Percentiles rank a stretch among this genome's conserved stretches.
phyloP scores from a whole-genome alignment of 78 protist species.

The Chrysochromulina parva region DNA sequence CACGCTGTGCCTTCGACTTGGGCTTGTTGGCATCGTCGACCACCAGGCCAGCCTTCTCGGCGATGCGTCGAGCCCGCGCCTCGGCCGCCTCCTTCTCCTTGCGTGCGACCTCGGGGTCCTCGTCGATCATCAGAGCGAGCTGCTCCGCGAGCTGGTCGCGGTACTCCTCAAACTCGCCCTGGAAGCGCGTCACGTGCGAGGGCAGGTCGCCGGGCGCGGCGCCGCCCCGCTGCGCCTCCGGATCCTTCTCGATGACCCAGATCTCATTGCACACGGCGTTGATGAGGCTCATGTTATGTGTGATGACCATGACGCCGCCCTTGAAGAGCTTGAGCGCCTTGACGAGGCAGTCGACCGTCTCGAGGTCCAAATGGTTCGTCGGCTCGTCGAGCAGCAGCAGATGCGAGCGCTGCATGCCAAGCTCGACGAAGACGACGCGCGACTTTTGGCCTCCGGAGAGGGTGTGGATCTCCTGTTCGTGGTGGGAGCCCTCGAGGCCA shows the following conservation, averaged over 20 bases:
- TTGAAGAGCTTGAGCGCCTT: slow-evolving; percentile 18
- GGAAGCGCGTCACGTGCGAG: neutral
- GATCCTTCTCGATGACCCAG: slow-evolving; percentile 50
- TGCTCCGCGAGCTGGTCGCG: neutral
- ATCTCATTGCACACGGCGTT: slow-evolving; percentile 30
- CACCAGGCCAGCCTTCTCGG: neutral
- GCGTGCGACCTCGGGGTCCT: neutral
- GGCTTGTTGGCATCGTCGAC: neutral
- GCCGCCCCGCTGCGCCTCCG: too few species aligned
- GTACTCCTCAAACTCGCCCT: slow-evolving; percentile 22
- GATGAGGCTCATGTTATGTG: slow-evolving; percentile 46
- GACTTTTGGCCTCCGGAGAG: slow-evolving; percentile 61
- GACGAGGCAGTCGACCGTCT: slow-evolving; percentile 79
- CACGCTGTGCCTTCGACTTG: neutral
- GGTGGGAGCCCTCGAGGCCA: slow-evolving; percentile 77
- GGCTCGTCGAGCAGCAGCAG: slow-evolving; percentile 94
- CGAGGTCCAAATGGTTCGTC: slow-evolving; percentile 90
- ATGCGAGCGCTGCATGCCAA: slow-evolving; percentile 74
- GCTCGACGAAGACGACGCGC: slow-evolving; percentile 81
- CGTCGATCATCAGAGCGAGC: neutral
- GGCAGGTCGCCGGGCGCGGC: too few species aligned
- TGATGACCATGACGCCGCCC: slow-evolving; percentile 85
- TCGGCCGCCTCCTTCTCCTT: neutral
- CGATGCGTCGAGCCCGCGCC: neutral
- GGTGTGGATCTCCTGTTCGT: slow-evolving; percentile 19